Evolutionary conservation across 78 protist species (phyloP).

Genomic region (Guillardia theta): DNA sequence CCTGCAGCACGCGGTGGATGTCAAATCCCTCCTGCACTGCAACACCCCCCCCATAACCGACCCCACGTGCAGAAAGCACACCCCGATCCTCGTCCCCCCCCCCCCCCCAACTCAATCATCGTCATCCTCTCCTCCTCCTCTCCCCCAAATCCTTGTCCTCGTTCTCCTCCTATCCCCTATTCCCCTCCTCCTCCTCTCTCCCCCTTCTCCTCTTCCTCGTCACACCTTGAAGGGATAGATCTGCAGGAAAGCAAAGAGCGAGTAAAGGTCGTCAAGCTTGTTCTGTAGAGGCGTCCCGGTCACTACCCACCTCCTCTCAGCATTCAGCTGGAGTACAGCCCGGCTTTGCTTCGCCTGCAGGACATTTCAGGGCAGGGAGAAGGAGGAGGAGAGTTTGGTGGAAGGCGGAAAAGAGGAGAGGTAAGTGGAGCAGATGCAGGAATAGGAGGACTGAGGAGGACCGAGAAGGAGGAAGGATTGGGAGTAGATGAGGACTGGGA

Average conservation of each 20-base stretch:
- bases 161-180: neutral
- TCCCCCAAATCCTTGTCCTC: too few relatives aligned
- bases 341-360: neutral
- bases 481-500: too few relatives aligned
- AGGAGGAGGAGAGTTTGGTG: too few relatives aligned
- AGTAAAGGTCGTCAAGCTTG: neutral
- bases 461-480: too few relatives aligned
- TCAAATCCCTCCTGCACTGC: neutral
- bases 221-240: neutral
- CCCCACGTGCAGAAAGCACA: neutral
- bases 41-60: neutral
- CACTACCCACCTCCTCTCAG: neutral
- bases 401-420: too few relatives aligned
- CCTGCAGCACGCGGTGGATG: too few relatives aligned
- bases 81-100: too few relatives aligned
- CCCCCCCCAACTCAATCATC: too few relatives aligned
- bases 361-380: too few relatives aligned
- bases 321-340: neutral
- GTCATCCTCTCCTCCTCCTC: too few relatives aligned
- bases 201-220: neutral
- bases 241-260: neutral
- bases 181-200: neutral
- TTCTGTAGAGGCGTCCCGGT: slow-evolving; percentile 14
- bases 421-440: too few relatives aligned
- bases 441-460: too few relatives aligned